Conservation (phyloP, 768 basidiomycete species). For the Leccinum disarticulatum region DNA sequence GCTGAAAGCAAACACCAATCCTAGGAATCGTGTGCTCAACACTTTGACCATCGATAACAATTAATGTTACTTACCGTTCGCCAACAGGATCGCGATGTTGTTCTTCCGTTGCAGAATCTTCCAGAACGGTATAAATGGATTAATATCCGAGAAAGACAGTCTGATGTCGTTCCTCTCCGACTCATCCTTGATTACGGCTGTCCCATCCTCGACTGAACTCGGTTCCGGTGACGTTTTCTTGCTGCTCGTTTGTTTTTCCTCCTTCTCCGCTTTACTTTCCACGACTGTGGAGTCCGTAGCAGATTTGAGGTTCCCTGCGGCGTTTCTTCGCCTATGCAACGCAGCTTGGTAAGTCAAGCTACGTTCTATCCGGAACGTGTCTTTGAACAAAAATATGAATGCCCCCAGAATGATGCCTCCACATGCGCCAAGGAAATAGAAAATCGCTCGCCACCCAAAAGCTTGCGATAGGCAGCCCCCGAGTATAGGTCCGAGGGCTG, state of each 20-base stretch:
- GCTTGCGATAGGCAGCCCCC: constrained; percentile 67
- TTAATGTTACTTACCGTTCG: constrained; percentile 18
- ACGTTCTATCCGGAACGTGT: constrained; percentile 82
- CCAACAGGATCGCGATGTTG: constrained; percentile 61
- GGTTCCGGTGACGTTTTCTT: constrained; percentile 13
- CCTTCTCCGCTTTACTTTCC: constrained; percentile 7
- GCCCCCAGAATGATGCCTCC: constrained; percentile 51
- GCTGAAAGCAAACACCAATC: constrained; percentile 66
- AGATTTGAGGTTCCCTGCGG: constrained; percentile 19
- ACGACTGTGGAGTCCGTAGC: constrained; percentile 23
- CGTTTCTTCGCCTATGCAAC: constrained; percentile 44
- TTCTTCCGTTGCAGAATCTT: constrained; percentile 59
- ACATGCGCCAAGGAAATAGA: constrained; percentile 78
- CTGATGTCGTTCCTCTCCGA: constrained; percentile 37
- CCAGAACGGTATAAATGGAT: constrained; percentile 64
- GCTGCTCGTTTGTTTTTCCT: constrained; percentile 13
- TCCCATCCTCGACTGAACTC: constrained; percentile 27
- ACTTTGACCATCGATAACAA: background rate
- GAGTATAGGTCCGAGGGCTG: constrained; percentile 67
- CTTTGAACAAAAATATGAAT: constrained; percentile 71
- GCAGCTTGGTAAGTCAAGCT: constrained; percentile 77
- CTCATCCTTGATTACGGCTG: constrained; percentile 11
- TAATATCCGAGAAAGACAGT: constrained; percentile 68
- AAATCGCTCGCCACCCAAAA: constrained; percentile 76
- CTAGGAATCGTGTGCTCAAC: constrained; percentile 36